Evolutionary conservation across 495 filamentous ascomycete species (phyloP).

Genomic region (Tuber melanosporum): DNA sequence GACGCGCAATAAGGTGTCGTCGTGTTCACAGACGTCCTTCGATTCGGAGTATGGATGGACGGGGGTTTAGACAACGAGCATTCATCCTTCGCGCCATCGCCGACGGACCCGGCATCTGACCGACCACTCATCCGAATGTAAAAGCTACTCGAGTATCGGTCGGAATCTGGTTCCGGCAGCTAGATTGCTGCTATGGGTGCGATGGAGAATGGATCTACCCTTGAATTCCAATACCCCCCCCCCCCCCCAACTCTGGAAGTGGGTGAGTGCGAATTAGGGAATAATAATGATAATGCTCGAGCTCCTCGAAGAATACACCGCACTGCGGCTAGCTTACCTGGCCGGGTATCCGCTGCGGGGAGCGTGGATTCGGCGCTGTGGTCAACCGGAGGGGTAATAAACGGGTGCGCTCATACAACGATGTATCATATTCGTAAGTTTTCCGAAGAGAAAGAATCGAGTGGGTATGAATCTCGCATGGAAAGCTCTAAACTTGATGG

Average conservation of each 20-base stretch:
- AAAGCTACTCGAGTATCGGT: not conserved
- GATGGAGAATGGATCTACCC: not conserved
- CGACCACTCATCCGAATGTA: not conserved
- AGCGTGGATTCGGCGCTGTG: not conserved
- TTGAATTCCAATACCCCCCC: not conserved
- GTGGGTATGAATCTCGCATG: not conserved
- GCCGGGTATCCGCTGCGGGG: not conserved
- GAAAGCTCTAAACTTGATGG: not conserved
- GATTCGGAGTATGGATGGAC: rapidly evolving
- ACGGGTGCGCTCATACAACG: not conserved
- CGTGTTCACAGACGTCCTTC: not conserved
- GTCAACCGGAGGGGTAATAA: not conserved
- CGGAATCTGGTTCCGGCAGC: not conserved
- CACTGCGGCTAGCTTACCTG: not conserved
- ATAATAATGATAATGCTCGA: not conserved
- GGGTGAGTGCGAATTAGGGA: not conserved
- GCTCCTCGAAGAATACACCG: not conserved
- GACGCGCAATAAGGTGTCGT: too few relatives aligned
- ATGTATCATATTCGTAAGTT: not conserved
- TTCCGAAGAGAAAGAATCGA: too few relatives aligned
- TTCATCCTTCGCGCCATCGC: not conserved
- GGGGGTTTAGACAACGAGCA: not conserved
- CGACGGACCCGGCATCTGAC: not conserved
- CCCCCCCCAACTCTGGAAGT: not conserved
- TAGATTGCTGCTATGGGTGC: not conserved